Base-by-base conservation (phyloP, 208 protist genomes). In the Crithidia bombi region DNA sequence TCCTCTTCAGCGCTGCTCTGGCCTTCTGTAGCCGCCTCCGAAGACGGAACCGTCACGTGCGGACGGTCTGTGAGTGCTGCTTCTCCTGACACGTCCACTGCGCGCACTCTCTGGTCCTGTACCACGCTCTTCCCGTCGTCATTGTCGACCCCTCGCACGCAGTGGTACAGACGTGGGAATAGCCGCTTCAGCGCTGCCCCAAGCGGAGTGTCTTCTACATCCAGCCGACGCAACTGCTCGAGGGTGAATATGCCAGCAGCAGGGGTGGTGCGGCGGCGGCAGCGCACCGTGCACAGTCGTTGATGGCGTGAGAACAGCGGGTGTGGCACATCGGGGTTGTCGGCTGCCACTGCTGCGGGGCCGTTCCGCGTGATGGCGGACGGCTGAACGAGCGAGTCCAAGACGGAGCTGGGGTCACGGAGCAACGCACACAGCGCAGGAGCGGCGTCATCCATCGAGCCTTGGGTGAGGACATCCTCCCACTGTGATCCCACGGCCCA, bases 391-490 rank as follows among this genome's bases (percentile, higher is more conserved):
- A 9, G 57, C 3, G 57, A 64, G 43, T 35, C 26, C 3, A 64
- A 14, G 5, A 64, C 57, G 12, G 14, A 19, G 14, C 6, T 26
- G 12, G 38, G 57, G 5, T 25, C 23, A 2, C 3, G 2, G 17
- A 64, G 43, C 41, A 64, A 26, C 39, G 57, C 38, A 5, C 38
- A 39, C 23, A 64, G 57, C 4, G 28, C 57, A 5, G 38, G 41
- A 1, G 15, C 57, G 3, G 41, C 57, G 3, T 51, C 21, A 0
- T 28, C 17, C 39, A 49, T 39, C 15, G 43, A 1, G 57, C 57
- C 57, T 19, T 64, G 41, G 41, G 57, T 64, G 5, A 64, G 43
- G 15, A 38, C 43, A 26, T 49, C 57, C 26, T 64, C 57, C 57
- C 57, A 64, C 28, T 38, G 57, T 28, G 56, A 36, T 5, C 30